Conservation (phyloP, 2,329 filamentous ascomycete species). For the Periglandula ipomoeae region DNA sequence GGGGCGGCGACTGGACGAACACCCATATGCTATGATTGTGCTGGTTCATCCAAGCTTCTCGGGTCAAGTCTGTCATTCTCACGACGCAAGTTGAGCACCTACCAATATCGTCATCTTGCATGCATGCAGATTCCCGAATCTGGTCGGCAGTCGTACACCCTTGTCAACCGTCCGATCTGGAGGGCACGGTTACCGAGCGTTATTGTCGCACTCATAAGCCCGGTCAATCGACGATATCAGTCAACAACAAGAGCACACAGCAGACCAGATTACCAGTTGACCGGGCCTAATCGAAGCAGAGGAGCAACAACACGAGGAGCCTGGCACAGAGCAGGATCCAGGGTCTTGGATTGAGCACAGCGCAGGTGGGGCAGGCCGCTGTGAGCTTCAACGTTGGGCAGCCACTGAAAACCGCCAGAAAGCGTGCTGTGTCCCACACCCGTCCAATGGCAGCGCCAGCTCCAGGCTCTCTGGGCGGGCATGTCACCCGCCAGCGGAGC, state of each 20-base stretch:
- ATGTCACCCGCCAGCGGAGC: constrained; percentile 12
- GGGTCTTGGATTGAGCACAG: neutral
- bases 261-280: neutral
- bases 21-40: too few species aligned
- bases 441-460: constrained; percentile 9
- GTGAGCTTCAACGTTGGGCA: neutral
- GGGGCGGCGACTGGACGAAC: too few species aligned
- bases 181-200: neutral
- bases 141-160: neutral
- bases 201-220: too few species aligned
- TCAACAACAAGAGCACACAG: neutral
- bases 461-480: constrained; percentile 1
- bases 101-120: neutral
- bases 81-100: neutral
- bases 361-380: constrained; percentile 1
- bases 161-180: neutral
- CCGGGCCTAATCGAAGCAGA: neutral
- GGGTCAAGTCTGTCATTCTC: too few species aligned
- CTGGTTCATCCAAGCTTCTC: too few species aligned
- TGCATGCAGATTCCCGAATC: neutral
- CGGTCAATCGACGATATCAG: neutral
- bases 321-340: neutral
- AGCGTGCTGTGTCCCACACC: neutral
- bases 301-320: neutral
- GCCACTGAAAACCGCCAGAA: constrained; percentile 2